Evolutionary conservation across 2,329 filamentous ascomycete genomes (phyloP).

Genomic region (Alternaria ethzedia): DNA sequence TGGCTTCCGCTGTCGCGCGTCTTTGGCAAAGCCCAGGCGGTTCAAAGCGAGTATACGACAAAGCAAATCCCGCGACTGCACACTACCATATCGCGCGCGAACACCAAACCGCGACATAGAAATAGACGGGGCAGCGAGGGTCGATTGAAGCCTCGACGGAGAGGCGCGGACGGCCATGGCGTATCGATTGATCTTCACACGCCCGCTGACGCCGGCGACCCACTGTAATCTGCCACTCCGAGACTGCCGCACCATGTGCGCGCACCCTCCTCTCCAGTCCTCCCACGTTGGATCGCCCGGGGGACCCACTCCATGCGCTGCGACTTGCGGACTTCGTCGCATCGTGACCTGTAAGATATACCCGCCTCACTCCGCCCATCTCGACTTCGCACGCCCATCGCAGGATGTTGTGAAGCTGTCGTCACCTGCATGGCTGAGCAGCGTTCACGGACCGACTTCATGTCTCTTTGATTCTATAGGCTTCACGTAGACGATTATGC

Average conservation of each 20-base stretch:
- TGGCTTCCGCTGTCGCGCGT: conserved; percentile 5
- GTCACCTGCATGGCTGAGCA: conserved; percentile 1
- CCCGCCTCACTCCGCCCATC: neutral
- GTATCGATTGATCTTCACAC: conserved; percentile 7
- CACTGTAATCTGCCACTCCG: conserved; percentile 5
- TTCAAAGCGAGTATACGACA: neutral
- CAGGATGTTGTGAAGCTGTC: neutral
- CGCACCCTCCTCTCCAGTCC: neutral
- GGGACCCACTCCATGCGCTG: neutral
- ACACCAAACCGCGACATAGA: neutral
- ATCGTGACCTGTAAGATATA: neutral
- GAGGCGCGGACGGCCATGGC: conserved; percentile 4
- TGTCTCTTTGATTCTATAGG: neutral
- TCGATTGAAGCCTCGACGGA: neutral
- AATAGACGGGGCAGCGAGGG: neutral
- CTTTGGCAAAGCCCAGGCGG: neutral
- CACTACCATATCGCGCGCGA: conserved; percentile 4
- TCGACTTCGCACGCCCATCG: neutral
- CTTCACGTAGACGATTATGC: neutral
- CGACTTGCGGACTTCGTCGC: neutral
- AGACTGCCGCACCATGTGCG: neutral
- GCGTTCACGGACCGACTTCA: neutral
- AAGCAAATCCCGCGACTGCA: neutral
- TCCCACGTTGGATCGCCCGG: neutral
- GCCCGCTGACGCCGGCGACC: conserved; percentile 12